A percentile compares a stretch with the other conserved stretches of the same genome.
Conservation (phyloP, 176 grass and related monocot species). For the Carex pumila region DNA sequence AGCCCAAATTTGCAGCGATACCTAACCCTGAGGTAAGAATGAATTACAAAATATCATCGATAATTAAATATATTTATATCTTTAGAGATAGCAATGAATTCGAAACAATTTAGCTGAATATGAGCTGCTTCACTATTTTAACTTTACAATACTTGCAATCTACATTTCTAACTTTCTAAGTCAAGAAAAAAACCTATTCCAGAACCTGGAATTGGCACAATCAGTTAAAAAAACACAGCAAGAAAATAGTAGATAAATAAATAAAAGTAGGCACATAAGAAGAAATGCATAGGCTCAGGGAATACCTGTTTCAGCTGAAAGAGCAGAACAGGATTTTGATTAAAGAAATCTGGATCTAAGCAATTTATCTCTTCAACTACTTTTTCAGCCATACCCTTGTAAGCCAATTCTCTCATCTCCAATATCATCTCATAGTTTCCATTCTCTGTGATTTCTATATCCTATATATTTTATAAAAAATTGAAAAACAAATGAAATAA, state of each 20-base stretch:
- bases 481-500: constrained; percentile 3
- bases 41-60: not conserved
- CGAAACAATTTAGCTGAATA: not conserved
- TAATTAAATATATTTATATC: not conserved
- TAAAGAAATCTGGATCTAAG: constrained; percentile 85
- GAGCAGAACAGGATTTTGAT: constrained; percentile 63
- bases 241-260: constrained; percentile 4
- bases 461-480: constrained; percentile 9
- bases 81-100: not conserved
- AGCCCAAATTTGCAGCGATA: not conserved
- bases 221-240: not conserved
- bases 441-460: constrained; percentile 29
- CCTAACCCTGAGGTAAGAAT: not conserved
- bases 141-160: not conserved
- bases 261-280: not conserved
- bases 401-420: constrained; percentile 74
- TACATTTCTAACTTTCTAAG: not conserved
- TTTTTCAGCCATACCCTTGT: constrained; percentile 82
- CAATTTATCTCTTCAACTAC: constrained; percentile 86
- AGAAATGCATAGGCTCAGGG: not conserved
- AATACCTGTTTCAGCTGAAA: constrained; percentile 98
- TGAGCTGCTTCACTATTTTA: not conserved
- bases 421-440: constrained; percentile 74
- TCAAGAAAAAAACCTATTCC: not conserved
- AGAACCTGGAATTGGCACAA: not conserved